Evolutionary conservation across 2,329 filamentous ascomycete genomes (phyloP).

Genomic region (Zelopaecilomyces penicillatus): DNA sequence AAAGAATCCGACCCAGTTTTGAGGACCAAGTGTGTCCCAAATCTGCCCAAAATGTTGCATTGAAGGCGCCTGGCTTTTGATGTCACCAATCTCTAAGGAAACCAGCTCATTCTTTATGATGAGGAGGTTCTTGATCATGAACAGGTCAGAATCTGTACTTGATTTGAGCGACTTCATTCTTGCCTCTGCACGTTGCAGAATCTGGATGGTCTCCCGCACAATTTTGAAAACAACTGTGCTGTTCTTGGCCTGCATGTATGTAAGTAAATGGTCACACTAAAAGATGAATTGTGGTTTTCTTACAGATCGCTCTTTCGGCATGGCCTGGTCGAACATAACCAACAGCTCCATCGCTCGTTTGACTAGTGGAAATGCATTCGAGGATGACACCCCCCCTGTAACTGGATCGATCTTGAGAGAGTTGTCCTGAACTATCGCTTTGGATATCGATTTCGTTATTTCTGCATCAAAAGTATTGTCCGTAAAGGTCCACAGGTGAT

Average conservation of each 20-base stretch:
- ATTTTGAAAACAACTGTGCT: conserved; percentile 57
- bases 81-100: conserved; percentile 81
- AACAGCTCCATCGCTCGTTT: conserved; percentile 51
- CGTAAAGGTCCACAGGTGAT: conserved; percentile 50
- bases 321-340: conserved; percentile 54
- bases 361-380: conserved; percentile 50
- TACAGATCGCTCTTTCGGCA: conserved; percentile 56
- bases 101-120: conserved; percentile 94
- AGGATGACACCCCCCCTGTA: conserved; percentile 40
- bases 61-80: conserved; percentile 38
- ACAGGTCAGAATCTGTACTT: conserved; percentile 70
- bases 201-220: conserved; percentile 80
- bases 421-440: conserved; percentile 36
- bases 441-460: conserved; percentile 45
- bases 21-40: conserved; percentile 53
- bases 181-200: conserved; percentile 67
- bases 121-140: conserved; percentile 89
- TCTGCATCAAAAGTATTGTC: conserved; percentile 48
- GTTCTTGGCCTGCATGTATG: conserved; percentile 28
- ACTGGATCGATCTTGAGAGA: conserved; percentile 43
- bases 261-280: conserved; percentile 8
- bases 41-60: conserved; percentile 58
- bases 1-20: conserved; percentile 52
- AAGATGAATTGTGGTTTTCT: conserved; percentile 19
- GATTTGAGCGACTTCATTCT: conserved; percentile 55